Base-by-base conservation (phyloP, 768 basidiomycete species). In the Termitomyces bulborhizus region DNA sequence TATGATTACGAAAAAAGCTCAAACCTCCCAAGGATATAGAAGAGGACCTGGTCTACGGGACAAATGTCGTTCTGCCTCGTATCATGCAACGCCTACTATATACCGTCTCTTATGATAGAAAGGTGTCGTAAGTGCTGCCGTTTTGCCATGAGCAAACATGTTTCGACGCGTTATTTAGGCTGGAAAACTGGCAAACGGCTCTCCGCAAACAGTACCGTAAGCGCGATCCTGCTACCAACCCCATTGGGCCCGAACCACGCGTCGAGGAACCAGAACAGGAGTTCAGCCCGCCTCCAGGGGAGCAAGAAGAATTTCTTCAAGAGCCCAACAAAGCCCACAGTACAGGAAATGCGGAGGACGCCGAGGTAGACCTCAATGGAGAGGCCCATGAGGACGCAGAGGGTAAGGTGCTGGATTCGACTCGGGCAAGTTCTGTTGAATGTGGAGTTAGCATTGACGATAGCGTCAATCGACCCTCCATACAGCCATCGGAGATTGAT, bases 141-240 rank as follows among this genome's bases (percentile, higher is more conserved):
- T 13, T 48, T 50, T 15, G 47, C 37, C 12, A 46, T n/a, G 37
- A 18, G 26, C 6, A 46, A 32, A 50, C n/a, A 42, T 46, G 24
- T 46, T 57, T 62, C 60, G 57, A 63, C 60, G 58, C 57, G 53
- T 59, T 58, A 49, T 62, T 54, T 61, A 92, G 90, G 36, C 63
- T 79, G 47, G 83, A 87, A 63, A 90, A 82, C 67, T 92, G 90
- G 90, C 89, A 92, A 70, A 79, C 83, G 31, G 76, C 77, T 31
- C 74, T 93, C 44, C 85, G 88, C 55, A 85, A 83, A 60, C 90
- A 93, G 65, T 90, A 91, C 69, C 71, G 77, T 55, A 85, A 82
- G 66, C 83, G 91, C 44, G 77, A 85, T 61, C 89, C 90, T 37
- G 73, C 74, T 11, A 76, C 81, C 51, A 90, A 86, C 63, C 85